Evolutionary conservation across 441 rosid species (phyloP).

Genomic region (Erysimum cheiri): DNA sequence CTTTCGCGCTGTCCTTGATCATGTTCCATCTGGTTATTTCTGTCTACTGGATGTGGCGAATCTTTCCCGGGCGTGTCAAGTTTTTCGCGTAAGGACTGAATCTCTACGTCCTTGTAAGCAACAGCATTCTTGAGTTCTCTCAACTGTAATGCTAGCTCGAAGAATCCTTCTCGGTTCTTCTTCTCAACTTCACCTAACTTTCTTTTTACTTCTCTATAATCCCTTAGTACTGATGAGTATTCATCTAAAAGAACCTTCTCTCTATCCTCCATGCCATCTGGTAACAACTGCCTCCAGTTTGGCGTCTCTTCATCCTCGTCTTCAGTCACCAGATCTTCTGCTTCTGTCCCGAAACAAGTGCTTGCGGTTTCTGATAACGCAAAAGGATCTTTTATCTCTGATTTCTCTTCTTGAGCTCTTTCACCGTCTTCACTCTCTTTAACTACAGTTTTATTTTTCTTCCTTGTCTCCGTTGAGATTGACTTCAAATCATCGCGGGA

Average conservation of each 20-base stretch:
- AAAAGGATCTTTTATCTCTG: constrained; percentile 49
- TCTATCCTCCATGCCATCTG: constrained; percentile 65
- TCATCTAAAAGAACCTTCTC: constrained; percentile 77
- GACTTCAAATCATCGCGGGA: constrained; percentile 28
- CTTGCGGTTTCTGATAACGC: constrained; percentile 46
- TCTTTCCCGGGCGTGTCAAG: constrained; percentile 32
- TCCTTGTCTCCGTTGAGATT: constrained; percentile 28
- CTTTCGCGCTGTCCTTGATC: constrained; percentile 49
- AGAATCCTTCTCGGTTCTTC: constrained; percentile 77
- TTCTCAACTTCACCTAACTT: constrained; percentile 77
- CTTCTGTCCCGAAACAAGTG: constrained; percentile 47
- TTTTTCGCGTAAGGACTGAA: constrained; percentile 54
- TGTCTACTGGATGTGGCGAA: constrained; percentile 42
- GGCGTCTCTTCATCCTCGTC: constrained; percentile 57
- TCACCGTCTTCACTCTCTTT: constrained; percentile 38
- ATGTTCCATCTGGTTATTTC: constrained; percentile 35
- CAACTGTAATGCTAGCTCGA: constrained; percentile 79
- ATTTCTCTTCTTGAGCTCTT: constrained; percentile 46
- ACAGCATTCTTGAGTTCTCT: constrained; percentile 69
- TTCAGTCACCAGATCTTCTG: constrained; percentile 48
- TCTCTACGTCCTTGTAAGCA: constrained; percentile 68
- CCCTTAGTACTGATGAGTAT: constrained; percentile 59
- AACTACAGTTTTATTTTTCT: constrained; percentile 30
- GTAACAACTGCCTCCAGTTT: constrained; percentile 62
- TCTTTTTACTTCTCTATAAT: constrained; percentile 71